Percentiles rank a stretch among this genome's conserved stretches.
These are phyloP conservation scores for Arthrobotrys sinensis DNA, from an alignment of 2,329 filamentous ascomycete genomes.

Conservation along the genomic window DNA sequence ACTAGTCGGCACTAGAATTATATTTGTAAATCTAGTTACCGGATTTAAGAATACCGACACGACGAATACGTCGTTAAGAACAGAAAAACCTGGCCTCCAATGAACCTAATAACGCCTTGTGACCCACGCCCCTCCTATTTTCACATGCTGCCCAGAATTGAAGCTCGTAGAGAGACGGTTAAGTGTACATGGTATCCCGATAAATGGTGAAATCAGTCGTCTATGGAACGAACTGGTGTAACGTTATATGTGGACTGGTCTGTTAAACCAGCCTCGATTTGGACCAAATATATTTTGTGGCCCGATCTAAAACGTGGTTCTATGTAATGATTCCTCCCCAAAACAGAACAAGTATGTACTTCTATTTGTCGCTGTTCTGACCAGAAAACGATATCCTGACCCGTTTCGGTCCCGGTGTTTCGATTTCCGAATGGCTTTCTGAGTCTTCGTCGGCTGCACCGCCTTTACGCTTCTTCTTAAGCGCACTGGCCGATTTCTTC, in stretches of 20 bases:
- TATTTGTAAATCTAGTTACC: conserved; percentile 2
- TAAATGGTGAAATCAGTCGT: conserved; percentile 17
- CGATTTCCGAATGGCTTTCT: conserved; percentile 64
- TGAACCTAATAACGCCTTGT: conserved; percentile 49
- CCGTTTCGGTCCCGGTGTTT: conserved; percentile 64
- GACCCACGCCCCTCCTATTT: conserved; percentile 9
- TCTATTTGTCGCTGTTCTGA: conserved; percentile 61
- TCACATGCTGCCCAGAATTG: conserved; percentile 18
- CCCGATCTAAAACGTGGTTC: not conserved
- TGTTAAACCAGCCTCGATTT: no score
- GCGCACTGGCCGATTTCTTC: conserved; percentile 50
- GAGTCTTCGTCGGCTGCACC: conserved; percentile 63
- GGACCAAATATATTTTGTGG: conserved; percentile 1
- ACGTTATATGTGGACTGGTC: conserved; percentile 1
- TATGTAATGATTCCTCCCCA: not conserved
- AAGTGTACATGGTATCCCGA: conserved; percentile 50
- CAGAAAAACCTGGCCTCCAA: conserved; percentile 9
- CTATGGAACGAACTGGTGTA: conserved; percentile 11
- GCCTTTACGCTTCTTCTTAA: conserved; percentile 62
- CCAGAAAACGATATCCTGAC: conserved; percentile 65
- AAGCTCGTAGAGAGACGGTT: conserved; percentile 7
- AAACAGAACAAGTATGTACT: not conserved
- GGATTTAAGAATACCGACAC: conserved; percentile 10
- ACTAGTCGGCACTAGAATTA: not conserved
- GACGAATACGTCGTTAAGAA: not conserved